A percentile compares a stretch with the other conserved stretches of the same genome.
Conservation (phyloP, 495 filamentous ascomycete genomes). For the Melanomma pulvis-pyrius region DNA sequence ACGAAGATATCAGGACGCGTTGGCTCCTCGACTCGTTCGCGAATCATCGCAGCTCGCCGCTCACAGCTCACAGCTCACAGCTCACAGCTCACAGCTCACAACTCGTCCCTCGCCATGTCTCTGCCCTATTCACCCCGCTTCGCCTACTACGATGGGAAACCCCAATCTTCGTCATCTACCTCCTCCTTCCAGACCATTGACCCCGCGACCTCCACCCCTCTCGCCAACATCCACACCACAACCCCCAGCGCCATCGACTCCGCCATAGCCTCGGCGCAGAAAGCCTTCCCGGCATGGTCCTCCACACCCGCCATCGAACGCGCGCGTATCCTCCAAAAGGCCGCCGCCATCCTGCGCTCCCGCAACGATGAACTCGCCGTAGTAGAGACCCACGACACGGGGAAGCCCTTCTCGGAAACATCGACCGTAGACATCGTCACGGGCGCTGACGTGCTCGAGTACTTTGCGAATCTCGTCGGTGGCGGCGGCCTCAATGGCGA, state of each 20-base stretch:
- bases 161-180: constrained; percentile 60
- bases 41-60: constrained; percentile 1
- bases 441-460: constrained; percentile 45
- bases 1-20: neutral
- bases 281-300: constrained; percentile 37
- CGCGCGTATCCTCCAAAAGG: constrained; percentile 37
- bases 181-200: constrained; percentile 67
- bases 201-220: constrained; percentile 64
- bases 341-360: constrained; percentile 34
- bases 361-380: constrained; percentile 34
- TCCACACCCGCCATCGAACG: constrained; percentile 33
- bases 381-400: constrained; percentile 40
- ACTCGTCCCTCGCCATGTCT: constrained; percentile 22
- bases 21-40: neutral
- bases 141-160: constrained; percentile 69
- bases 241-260: constrained; percentile 31
- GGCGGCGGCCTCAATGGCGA: constrained; percentile 40
- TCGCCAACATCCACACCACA: constrained; percentile 51
- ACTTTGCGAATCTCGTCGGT: constrained; percentile 36
- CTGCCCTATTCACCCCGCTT: constrained; percentile 55
- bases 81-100: neutral
- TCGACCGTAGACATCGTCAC: constrained; percentile 61
- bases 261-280: constrained; percentile 33
- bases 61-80: neutral
- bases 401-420: constrained; percentile 54